These are phyloP conservation scores for Rhodamnia rubescens DNA, from an alignment of 345 rosid species.

Conservation along the genomic window DNA sequence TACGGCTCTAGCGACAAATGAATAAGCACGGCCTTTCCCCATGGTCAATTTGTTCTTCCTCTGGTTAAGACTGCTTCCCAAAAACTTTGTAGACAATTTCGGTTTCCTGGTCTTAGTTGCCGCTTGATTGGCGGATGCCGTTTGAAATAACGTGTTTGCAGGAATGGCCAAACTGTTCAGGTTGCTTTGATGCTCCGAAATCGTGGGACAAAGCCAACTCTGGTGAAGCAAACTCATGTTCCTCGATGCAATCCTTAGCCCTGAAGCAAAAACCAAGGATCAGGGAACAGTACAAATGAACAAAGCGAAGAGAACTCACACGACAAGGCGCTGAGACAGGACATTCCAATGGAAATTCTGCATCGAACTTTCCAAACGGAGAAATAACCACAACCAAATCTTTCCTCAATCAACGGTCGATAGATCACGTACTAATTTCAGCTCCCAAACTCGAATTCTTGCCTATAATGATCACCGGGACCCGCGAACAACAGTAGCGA, in stretches of 20 bases:
- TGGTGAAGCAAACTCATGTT: slow-evolving; percentile 43
- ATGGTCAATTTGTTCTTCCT: slow-evolving; percentile 16
- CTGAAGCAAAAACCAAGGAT: slow-evolving; percentile 28
- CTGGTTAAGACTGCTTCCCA: slow-evolving; percentile 29
- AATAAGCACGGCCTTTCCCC: slow-evolving; percentile 21
- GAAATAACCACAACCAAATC: not conserved
- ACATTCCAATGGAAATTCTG: not conserved
- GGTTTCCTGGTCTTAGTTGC: slow-evolving; percentile 20
- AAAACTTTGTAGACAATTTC: slow-evolving; percentile 24
- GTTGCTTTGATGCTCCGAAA: slow-evolving; percentile 51
- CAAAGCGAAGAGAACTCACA: not conserved
- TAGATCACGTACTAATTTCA: not conserved
- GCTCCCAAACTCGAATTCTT: not conserved
- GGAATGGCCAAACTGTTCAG: slow-evolving; percentile 36
- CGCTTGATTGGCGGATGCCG: slow-evolving; percentile 22
- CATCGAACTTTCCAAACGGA: not conserved
- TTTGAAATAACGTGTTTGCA: slow-evolving; percentile 27
- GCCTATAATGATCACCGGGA: not conserved
- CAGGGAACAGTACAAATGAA: slow-evolving; percentile 1
- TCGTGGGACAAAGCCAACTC: slow-evolving; percentile 47
- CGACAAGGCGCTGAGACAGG: not conserved
- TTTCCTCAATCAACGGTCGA: not conserved
- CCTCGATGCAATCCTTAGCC: slow-evolving; percentile 23
- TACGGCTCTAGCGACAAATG: slow-evolving; percentile 46
- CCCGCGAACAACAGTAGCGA: not conserved